Percentiles rank a stretch among this genome's conserved stretches.
Conservation (phyloP, 2,329 filamentous ascomycete species). For the Akanthomyces uredinophilus region DNA sequence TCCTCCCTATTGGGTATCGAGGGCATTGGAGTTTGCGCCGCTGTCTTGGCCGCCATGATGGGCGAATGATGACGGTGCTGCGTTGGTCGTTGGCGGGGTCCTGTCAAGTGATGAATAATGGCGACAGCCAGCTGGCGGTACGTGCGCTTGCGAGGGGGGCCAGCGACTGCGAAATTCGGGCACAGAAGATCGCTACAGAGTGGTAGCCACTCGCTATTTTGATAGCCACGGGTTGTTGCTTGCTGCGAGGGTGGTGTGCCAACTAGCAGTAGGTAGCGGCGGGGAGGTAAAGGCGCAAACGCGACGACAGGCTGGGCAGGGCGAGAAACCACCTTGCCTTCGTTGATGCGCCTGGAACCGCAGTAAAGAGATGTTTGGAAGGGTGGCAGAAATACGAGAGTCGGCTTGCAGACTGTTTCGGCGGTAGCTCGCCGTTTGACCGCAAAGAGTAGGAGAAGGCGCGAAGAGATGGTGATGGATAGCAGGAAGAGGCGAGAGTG, state of each 20-base stretch:
- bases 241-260: background rate
- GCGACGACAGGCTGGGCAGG: background rate
- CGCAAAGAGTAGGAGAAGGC: background rate
- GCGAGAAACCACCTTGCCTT: slow-evolving; percentile 2
- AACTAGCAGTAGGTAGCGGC: background rate
- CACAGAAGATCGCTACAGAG: background rate
- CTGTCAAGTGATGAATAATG: slow-evolving; percentile 6
- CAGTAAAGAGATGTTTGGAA: background rate
- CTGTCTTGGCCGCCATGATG: slow-evolving; percentile 31
- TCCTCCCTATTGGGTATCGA: slow-evolving; percentile 58
- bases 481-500: slow-evolving; percentile 7
- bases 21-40: slow-evolving; percentile 43
- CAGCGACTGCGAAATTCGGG: background rate
- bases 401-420: background rate
- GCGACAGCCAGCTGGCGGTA: background rate
- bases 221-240: background rate
- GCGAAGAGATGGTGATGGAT: slow-evolving; percentile 1
- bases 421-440: background rate
- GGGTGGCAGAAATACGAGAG: too few relatives aligned
- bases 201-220: background rate
- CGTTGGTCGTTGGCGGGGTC: slow-evolving; percentile 5
- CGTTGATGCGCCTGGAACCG: background rate
- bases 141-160: background rate
- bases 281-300: slow-evolving; percentile 13
- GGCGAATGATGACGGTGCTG: background rate